A percentile compares a stretch with the other conserved stretches of the same genome.
These are phyloP conservation scores for Picochlorum sp. DNA, from an alignment of 139 green algal genomes.

Conservation along the genomic window DNA sequence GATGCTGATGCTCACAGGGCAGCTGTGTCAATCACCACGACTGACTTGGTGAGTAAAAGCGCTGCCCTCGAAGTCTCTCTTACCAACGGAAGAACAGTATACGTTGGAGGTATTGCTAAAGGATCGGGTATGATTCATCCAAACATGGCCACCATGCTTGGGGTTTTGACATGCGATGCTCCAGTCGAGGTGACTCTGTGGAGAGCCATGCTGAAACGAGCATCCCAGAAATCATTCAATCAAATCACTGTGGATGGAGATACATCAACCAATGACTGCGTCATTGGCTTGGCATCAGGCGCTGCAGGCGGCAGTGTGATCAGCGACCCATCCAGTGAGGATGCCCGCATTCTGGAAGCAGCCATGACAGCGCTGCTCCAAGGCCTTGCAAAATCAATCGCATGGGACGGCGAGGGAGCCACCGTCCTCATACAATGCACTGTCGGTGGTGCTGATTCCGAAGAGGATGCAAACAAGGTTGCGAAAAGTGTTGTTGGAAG, in stretches of 20 bases:
- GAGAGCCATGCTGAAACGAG: conserved; percentile 63
- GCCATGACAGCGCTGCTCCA: conserved; percentile 85
- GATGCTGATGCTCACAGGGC: conserved; percentile 59
- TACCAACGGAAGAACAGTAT: conserved; percentile 44
- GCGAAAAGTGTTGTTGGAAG: conserved; percentile 71
- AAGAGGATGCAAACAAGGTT: conserved; percentile 53
- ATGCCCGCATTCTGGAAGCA: conserved; percentile 65
- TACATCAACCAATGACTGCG: conserved; percentile 78
- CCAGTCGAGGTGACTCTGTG: conserved; percentile 64
- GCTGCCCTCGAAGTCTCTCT: conserved; percentile 66
- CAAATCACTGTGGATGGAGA: conserved; percentile 75
- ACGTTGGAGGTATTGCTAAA: conserved; percentile 90
- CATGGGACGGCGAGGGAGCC: conserved; percentile 97
- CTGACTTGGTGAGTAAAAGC: conserved; percentile 81
- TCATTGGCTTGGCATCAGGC: conserved; percentile 67
- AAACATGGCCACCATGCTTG: conserved; percentile 99
- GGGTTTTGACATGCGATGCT: conserved; percentile 90
- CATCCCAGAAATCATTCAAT: conserved; percentile 69
- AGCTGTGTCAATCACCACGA: conserved; percentile 87
- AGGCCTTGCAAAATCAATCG: conserved; percentile 89
- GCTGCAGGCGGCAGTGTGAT: conserved; percentile 52
- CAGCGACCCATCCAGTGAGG: conserved; percentile 34
- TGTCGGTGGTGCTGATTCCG: conserved; percentile 33
- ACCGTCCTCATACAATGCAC: conserved; percentile 89
- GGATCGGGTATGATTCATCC: conserved; percentile 98